phyloP scores from a whole-genome alignment of 495 filamentous ascomycete species.

The Penicillium steckii region DNA sequence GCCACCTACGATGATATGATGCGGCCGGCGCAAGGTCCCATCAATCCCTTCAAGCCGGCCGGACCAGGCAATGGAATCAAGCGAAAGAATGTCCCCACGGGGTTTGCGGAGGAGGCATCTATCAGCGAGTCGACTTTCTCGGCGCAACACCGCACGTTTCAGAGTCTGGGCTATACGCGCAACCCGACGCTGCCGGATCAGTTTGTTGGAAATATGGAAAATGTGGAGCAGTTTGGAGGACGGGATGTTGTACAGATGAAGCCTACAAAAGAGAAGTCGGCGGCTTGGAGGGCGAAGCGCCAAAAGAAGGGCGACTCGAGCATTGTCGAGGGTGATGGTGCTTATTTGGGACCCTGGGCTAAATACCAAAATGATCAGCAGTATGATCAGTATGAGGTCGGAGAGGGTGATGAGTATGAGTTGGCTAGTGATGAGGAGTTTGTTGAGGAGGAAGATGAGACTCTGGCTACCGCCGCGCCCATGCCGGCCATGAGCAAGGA shows the following conservation, averaged over 20 bases:
- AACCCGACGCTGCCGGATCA: constrained; percentile 51
- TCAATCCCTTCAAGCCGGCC: constrained; percentile 73
- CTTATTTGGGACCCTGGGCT: constrained; percentile 95
- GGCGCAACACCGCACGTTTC: constrained; percentile 74
- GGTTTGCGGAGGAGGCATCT: constrained; percentile 80
- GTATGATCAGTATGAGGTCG: constrained; percentile 59
- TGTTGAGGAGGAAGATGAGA: constrained; percentile 62
- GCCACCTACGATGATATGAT: constrained; percentile 72
- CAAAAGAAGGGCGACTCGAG: constrained; percentile 81
- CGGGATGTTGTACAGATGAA: constrained; percentile 58
- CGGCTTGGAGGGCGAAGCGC: constrained; percentile 63
- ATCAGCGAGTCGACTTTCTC: constrained; percentile 89
- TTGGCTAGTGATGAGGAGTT: constrained; percentile 78
- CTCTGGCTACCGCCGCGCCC: constrained; percentile 41
- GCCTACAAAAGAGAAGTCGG: constrained; percentile 65
- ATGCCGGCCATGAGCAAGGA: constrained; percentile 55
- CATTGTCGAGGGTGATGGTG: constrained; percentile 78
- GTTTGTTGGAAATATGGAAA: constrained; percentile 55
- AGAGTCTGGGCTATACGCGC: constrained; percentile 59
- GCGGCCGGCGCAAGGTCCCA: constrained; percentile 67
- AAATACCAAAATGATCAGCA: constrained; percentile 66
- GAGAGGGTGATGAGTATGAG: constrained; percentile 51
- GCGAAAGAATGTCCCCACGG: constrained; percentile 89
- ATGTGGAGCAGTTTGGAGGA: constrained; percentile 49
- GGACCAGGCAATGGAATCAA: constrained; percentile 60